Evolutionary conservation across 176 grass and related monocot genomes (phyloP).

Genomic region (Calamus simplicifolius): DNA sequence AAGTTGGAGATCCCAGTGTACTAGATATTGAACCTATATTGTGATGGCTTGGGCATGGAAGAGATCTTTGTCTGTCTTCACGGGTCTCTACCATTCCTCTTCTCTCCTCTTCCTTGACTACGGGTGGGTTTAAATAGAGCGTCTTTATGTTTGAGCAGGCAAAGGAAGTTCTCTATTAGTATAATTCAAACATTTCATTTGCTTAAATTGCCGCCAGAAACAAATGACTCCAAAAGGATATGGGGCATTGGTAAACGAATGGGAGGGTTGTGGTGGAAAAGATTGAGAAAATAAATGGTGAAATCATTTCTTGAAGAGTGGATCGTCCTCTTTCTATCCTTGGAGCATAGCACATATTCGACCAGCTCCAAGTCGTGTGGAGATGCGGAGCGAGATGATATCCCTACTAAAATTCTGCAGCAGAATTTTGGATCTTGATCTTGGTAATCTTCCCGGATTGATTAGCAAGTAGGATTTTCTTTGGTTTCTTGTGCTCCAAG

Average conservation of each 20-base stretch:
- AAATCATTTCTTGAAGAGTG: slow-evolving; percentile 35
- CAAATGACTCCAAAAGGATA: slow-evolving; percentile 18
- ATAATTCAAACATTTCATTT: slow-evolving; percentile 24
- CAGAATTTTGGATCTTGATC: too few relatives aligned
- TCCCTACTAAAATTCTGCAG: too few relatives aligned
- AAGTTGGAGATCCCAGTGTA: slow-evolving; percentile 20
- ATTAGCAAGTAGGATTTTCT: too few relatives aligned
- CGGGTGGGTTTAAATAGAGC: neutral
- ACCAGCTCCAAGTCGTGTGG: too few relatives aligned
- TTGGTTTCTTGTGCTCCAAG: too few relatives aligned
- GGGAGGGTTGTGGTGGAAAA: neutral
- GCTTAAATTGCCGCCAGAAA: slow-evolving; percentile 20
- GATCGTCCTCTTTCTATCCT: too few relatives aligned
- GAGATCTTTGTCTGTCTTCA: slow-evolving; percentile 34
- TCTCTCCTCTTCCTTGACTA: neutral
- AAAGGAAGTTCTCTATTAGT: slow-evolving; percentile 3
- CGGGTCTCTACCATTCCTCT: neutral
- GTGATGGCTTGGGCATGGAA: slow-evolving; percentile 19
- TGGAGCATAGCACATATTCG: too few relatives aligned
- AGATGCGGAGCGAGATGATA: too few relatives aligned
- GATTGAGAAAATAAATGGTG: slow-evolving; percentile 15
- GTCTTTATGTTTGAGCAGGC: neutral
- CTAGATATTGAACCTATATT: slow-evolving; percentile 27
- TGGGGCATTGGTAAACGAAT: slow-evolving; percentile 3
- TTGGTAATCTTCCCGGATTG: too few relatives aligned